Evolutionary conservation across 495 filamentous ascomycete species (phyloP).

Genomic region (Podospora fimiseda): DNA sequence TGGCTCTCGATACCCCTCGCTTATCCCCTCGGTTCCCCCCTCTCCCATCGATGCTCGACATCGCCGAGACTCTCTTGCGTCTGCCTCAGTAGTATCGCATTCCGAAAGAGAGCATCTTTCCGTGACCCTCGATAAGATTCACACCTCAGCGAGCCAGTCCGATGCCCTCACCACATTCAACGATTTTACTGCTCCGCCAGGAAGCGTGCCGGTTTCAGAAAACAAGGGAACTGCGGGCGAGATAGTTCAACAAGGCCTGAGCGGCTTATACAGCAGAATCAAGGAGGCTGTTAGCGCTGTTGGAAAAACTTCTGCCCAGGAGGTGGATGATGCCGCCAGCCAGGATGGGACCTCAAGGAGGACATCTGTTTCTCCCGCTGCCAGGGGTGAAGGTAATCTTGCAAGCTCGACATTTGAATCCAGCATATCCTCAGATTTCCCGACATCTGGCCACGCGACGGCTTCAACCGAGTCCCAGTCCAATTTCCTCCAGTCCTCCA

Average conservation of each 20-base stretch:
- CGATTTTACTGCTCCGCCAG: conserved; percentile 64
- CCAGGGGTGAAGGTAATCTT: conserved; percentile 29
- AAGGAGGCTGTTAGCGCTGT: conserved; percentile 65
- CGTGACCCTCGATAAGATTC: conserved; percentile 75
- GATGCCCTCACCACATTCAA: conserved; percentile 81
- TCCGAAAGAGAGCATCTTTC: conserved; percentile 66
- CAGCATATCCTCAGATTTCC: conserved; percentile 29
- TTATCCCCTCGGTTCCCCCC: conserved; percentile 11
- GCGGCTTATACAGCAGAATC: conserved; percentile 76
- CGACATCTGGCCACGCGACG: conserved; percentile 30
- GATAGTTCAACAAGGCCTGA: conserved; percentile 71
- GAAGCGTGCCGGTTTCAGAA: conserved; percentile 48
- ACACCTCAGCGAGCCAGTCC: conserved; percentile 72
- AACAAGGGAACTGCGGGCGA: conserved; percentile 64
- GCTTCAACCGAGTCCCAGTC: conserved; percentile 32
- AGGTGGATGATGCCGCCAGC: conserved; percentile 28
- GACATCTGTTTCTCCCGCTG: conserved; percentile 25
- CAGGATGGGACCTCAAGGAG: conserved; percentile 33
- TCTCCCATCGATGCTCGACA: conserved; percentile 26
- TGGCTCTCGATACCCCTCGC: conserved; percentile 12
- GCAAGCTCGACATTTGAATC: conserved; percentile 34
- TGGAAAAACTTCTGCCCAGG: conserved; percentile 51
- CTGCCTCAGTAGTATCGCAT: conserved; percentile 47
- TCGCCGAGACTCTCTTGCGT: conserved; percentile 59
- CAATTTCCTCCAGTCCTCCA: conserved; percentile 42